Evolutionary conservation across 495 filamentous ascomycete species (phyloP), one percentile per base, ranked within the genome.

Genomic region (Penicillium alfredii): DNA sequence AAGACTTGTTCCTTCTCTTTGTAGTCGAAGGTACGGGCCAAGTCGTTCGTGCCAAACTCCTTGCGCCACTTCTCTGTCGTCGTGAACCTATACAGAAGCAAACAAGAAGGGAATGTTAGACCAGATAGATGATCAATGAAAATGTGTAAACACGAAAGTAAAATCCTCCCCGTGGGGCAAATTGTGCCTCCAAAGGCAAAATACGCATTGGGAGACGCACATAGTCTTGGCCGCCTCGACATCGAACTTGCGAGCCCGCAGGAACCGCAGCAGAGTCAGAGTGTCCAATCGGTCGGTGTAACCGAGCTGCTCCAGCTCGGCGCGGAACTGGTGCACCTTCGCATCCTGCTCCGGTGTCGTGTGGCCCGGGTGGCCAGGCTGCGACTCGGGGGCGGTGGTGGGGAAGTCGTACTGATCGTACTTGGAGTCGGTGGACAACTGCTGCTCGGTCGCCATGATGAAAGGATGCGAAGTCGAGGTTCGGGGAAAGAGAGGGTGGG

Each of bases 401-500:
- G 92, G 92, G 67, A 72, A 97, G 57, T 95, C 90, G 68, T 94
- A 95, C 68, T 90, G 64, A 64, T 98, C 90, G 72, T 96, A 96
- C 64, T 94, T 95, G 49, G 86, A 72, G 60, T 94, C 84, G 36
- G 78, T 69, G 56, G 80, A 65, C 60, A 84, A 33, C 45, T 61
- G 45, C 16, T 49, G 38, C 30, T 62, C 55, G 17, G 57, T 54
- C 19, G 65, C 60, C 66, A 74, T 39, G 22, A 30, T 36, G 28
- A 31, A 29, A 22, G 45, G 38, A 38, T 35, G 20, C 42, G 27
- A 30, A 20, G 12, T 30, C 30, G 37, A 31, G 30, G 29, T 16
- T 33, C 30, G 33, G 16, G 39, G 40, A 20, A 39, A 45, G 31
- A 42, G 35, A 31, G 11, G 12, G 24, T 9, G 25, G 34, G 13